These are phyloP conservation scores for Blastobotrys raffinosifermentans DNA, from an alignment of 1,139 yeast genomes.

Conservation along the genomic window DNA sequence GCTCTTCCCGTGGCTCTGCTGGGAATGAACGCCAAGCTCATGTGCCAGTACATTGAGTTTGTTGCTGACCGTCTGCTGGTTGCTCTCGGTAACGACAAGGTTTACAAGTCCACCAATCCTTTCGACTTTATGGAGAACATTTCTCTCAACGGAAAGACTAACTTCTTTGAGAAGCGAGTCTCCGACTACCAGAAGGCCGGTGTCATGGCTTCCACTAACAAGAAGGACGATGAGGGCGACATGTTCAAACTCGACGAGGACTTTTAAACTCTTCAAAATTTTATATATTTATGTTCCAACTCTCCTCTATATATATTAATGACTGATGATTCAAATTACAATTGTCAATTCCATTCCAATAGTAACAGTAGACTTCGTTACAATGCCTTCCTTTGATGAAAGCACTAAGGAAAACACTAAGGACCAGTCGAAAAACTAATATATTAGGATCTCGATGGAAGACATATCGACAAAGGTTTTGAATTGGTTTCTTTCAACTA, in stretches of 20 bases:
- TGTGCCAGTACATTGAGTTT: slow-evolving; percentile 97
- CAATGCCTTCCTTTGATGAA: background rate
- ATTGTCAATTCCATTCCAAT: no score
- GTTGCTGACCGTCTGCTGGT: slow-evolving; percentile 92
- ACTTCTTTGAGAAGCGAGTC: slow-evolving; percentile 98
- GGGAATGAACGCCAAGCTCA: slow-evolving; percentile 87
- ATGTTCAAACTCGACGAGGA: slow-evolving; percentile 44
- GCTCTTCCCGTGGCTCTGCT: slow-evolving; percentile 86
- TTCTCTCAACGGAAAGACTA: slow-evolving; percentile 95
- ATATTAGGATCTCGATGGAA: no score
- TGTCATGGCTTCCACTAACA: slow-evolving; percentile 64
- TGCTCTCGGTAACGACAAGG: slow-evolving; percentile 84
- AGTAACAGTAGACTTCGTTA: no score
- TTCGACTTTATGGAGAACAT: slow-evolving; percentile 98
- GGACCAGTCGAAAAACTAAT: background rate
- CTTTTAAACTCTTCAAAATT: slow-evolving; percentile 27
- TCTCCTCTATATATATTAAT: no score
- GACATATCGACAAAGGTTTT: no score
- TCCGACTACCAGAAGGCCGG: slow-evolving; percentile 99
- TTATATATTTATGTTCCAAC: no score
- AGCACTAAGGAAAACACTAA: background rate
- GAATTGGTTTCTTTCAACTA: no score
- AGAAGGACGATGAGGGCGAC: slow-evolving; percentile 32
- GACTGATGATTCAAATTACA: no score
- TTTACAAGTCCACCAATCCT: slow-evolving; percentile 85